A percentile compares a stretch with the other conserved stretches of the same genome.
These are phyloP conservation scores for Neurospora sp. DNA, from an alignment of 495 filamentous ascomycete genomes.

Conservation along the genomic window DNA sequence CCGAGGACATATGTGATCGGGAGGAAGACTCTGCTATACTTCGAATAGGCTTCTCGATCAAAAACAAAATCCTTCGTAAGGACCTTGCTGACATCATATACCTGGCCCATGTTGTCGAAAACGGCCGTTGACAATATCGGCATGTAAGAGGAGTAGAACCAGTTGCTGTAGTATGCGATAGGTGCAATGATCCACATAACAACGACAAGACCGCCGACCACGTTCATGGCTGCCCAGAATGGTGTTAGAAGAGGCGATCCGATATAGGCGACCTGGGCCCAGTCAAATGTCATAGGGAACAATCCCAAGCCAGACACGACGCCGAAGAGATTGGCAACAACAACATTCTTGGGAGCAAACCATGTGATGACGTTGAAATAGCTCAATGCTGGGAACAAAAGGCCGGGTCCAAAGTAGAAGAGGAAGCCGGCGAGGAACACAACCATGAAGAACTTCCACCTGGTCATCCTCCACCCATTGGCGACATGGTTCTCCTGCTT, in stretches of 20 bases:
- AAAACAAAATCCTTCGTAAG: conserved; percentile 62
- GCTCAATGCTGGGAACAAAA: conserved; percentile 76
- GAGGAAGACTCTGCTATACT: conserved; percentile 70
- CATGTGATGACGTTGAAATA: conserved; percentile 88
- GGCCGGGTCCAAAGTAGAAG: conserved; percentile 82
- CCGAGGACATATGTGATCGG: conserved; percentile 75
- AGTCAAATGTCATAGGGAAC: conserved; percentile 85
- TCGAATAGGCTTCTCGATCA: conserved; percentile 56
- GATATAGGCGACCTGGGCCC: conserved; percentile 87
- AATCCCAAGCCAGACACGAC: conserved; percentile 76
- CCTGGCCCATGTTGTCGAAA: conserved; percentile 69
- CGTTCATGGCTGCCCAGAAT: conserved; percentile 87
- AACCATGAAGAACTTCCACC: conserved; percentile 72
- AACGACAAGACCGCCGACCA: conserved; percentile 70
- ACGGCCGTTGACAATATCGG: conserved; percentile 66
- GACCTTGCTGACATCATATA: conserved; percentile 67
- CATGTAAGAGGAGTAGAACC: conserved; percentile 69
- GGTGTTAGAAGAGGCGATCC: conserved; percentile 78
- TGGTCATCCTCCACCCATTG: conserved; percentile 73
- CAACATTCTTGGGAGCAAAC: conserved; percentile 71
- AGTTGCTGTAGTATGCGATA: conserved; percentile 68
- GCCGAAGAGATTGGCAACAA: conserved; percentile 74
- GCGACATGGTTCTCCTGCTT: conserved; percentile 70
- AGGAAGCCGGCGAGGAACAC: conserved; percentile 53
- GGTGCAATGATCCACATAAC: conserved; percentile 89